These are phyloP conservation scores for Trichoderma koningiopsis DNA, from an alignment of 2,329 filamentous ascomycete genomes.

Conservation along the genomic window DNA sequence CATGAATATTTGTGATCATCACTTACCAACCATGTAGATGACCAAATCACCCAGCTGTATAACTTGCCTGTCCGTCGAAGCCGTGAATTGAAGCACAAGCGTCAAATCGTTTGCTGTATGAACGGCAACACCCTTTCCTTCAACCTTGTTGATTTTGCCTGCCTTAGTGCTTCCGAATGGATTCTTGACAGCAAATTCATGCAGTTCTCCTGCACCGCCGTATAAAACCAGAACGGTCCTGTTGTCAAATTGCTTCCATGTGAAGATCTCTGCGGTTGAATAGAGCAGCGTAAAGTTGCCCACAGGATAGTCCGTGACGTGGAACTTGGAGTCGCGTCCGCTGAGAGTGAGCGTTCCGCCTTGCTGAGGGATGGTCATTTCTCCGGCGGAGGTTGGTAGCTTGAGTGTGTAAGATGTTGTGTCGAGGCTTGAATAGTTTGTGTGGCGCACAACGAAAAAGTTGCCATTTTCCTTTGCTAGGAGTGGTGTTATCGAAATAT, in stretches of 20 bases:
- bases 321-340: slow-evolving; percentile 67
- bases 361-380: slow-evolving; percentile 60
- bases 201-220: slow-evolving; percentile 60
- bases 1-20: not conserved
- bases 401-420: slow-evolving; percentile 65
- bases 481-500: slow-evolving; percentile 64
- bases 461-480: slow-evolving; percentile 54
- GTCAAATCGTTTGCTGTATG: slow-evolving; percentile 29
- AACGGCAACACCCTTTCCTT: slow-evolving; percentile 37
- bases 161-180: slow-evolving; percentile 29
- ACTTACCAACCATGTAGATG: slow-evolving; percentile 44
- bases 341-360: slow-evolving; percentile 59
- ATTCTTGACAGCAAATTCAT: slow-evolving; percentile 58
- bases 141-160: slow-evolving; percentile 25
- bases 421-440: slow-evolving; percentile 61
- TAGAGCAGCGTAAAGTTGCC: slow-evolving; percentile 63
- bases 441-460: slow-evolving; percentile 70
- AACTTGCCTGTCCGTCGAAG: slow-evolving; percentile 35
- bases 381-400: slow-evolving; percentile 60
- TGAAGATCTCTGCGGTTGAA: slow-evolving; percentile 70
- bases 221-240: slow-evolving; percentile 66
- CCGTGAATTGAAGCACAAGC: slow-evolving; percentile 39
- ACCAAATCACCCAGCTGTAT: slow-evolving; percentile 44
- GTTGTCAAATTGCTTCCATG: slow-evolving; percentile 64
- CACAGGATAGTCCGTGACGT: slow-evolving; percentile 67